A percentile compares a stretch with the other conserved stretches of the same genome.
Evolutionary conservation across 1,284 basidiomycete species (phyloP).

Genomic region (Cystobasidiaceae sp.): DNA sequence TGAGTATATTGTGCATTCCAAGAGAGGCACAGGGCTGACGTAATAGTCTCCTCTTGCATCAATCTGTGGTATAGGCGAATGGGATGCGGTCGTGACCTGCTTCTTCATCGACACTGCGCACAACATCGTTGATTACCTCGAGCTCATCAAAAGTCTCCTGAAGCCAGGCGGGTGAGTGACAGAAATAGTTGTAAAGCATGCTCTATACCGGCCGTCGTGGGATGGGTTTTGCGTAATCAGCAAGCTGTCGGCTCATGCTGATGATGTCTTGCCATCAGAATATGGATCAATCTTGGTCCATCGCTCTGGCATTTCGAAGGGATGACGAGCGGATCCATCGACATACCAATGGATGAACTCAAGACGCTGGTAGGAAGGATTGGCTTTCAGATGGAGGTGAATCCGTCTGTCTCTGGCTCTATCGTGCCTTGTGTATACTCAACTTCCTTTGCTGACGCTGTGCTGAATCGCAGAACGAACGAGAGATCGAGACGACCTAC

Average conservation of each 20-base stretch:
- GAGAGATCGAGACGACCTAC: slow-evolving; percentile 70
- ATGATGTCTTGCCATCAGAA: slow-evolving; percentile 32
- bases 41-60: background rate
- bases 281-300: slow-evolving; percentile 89
- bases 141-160: slow-evolving; percentile 71
- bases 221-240: too few relatives aligned
- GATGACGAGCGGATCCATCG: slow-evolving; percentile 72
- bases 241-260: too few relatives aligned
- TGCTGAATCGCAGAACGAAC: slow-evolving; percentile 61
- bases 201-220: too few relatives aligned
- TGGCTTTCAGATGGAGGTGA: slow-evolving; percentile 75
- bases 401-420: slow-evolving; percentile 42
- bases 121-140: slow-evolving; percentile 83
- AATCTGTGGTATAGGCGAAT: slow-evolving; percentile 54
- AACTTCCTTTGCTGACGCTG: background rate
- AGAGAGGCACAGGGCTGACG: too few relatives aligned
- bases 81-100: slow-evolving; percentile 87
- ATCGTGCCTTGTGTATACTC: background rate
- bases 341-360: slow-evolving; percentile 82
- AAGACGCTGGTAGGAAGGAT: slow-evolving; percentile 66
- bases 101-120: slow-evolving; percentile 98
- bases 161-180: slow-evolving; percentile 59
- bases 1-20: background rate
- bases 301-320: slow-evolving; percentile 96
- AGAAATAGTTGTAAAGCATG: background rate